Evolutionary conservation across 208 protist genomes (phyloP).

Genomic region (Trypanosoma rangeli): DNA sequence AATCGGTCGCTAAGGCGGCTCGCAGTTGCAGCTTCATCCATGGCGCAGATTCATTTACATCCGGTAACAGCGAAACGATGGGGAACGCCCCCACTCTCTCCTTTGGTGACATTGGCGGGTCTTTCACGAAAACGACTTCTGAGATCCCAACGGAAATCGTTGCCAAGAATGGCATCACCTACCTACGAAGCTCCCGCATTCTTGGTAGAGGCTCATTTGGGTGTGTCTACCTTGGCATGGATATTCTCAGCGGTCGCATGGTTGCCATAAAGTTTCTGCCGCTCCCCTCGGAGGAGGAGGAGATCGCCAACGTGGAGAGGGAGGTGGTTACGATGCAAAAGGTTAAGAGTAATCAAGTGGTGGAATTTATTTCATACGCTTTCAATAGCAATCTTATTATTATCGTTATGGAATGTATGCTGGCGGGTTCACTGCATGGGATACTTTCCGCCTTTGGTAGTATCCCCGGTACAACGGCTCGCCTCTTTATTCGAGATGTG

Average conservation of each 20-base stretch:
- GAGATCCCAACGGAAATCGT: conserved; percentile 56
- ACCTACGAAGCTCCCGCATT: conserved; percentile 72
- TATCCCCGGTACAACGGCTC: conserved; percentile 66
- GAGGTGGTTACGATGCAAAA: conserved; percentile 83
- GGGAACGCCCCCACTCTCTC: conserved; percentile 9
- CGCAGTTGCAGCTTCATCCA: conserved; percentile 6
- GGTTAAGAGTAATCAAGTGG: conserved; percentile 83
- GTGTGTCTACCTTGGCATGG: conserved; percentile 86
- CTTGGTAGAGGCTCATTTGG: conserved; percentile 89
- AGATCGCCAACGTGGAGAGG: conserved; percentile 62
- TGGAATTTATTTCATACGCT: conserved; percentile 86
- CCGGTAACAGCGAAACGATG: conserved; percentile 16
- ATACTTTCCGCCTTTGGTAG: conserved; percentile 71
- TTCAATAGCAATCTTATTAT: conserved; percentile 70
- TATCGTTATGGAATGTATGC: conserved; percentile 91
- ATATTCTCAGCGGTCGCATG: conserved; percentile 71
- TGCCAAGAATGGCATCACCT: conserved; percentile 76
- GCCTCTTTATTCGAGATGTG: conserved; percentile 82
- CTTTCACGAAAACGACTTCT: conserved; percentile 7
- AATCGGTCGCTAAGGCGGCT: background rate
- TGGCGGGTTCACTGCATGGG: conserved; percentile 79
- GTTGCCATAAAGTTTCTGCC: conserved; percentile 87
- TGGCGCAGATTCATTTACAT: conserved; percentile 15
- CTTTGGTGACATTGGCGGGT: conserved; percentile 16
- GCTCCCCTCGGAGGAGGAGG: conserved; percentile 63